Conservation (phyloP, 257 asterid genomes). For the Solanum etuberosum region DNA sequence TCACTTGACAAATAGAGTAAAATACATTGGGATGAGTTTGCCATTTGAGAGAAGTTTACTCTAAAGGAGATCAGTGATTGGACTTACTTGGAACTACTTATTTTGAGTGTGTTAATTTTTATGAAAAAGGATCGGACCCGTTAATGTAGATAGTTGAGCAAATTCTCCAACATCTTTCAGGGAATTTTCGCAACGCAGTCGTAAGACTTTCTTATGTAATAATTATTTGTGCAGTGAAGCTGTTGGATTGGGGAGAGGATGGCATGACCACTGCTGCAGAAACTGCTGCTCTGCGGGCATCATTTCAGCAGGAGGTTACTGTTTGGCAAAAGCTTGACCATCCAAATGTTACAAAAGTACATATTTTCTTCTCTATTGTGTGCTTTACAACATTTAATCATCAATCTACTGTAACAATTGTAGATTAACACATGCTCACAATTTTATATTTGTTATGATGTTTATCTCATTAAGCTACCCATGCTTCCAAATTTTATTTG, state of each 20-base stretch:
- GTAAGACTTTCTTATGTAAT: neutral
- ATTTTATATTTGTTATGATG: neutral
- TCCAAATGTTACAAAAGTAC: conserved; percentile 56
- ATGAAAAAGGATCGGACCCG: neutral
- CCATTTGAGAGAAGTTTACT: neutral
- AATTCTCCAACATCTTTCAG: neutral
- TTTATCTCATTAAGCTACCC: neutral
- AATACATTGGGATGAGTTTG: neutral
- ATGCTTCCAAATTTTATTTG: neutral
- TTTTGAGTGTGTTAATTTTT: neutral
- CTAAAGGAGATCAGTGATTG: neutral
- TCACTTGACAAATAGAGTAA: neutral
- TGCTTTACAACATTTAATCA: neutral
- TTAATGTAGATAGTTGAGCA: neutral
- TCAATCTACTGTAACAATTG: neutral
- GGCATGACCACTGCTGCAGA: conserved; percentile 67
- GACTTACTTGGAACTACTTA: neutral
- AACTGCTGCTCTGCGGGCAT: conserved; percentile 56
- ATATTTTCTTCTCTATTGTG: neutral
- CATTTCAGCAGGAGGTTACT: conserved; percentile 70
- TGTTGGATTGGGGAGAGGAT: conserved; percentile 89
- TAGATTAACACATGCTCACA: neutral
- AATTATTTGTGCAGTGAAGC: conserved; percentile 37
- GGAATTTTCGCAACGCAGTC: neutral
- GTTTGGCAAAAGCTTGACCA: conserved; percentile 87